Evolutionary conservation across 2,329 filamentous ascomycete genomes (phyloP), one percentile per base, ranked within the genome.

Genomic region (Penicillium sp.): DNA sequence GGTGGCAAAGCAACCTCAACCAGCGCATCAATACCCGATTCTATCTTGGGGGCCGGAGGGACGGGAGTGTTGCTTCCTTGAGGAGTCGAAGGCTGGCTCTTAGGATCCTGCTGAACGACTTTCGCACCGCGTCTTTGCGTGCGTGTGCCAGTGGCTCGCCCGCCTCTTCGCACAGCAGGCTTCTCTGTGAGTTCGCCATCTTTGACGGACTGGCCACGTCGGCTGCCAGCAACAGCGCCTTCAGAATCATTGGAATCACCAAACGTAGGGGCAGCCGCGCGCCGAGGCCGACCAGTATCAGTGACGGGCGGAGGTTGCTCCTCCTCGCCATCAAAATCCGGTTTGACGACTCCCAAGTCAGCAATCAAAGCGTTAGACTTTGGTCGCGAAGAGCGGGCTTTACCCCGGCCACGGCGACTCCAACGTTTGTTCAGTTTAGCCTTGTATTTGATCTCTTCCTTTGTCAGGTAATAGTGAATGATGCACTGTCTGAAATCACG

Each of bases 211-310:
- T 63, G 58, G 18, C 61, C 61, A 25, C 69, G 65, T 48, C 69
- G 66, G 29, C 65, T 63, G n/a, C 6, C 3, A 34, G 64, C 61
- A 9, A 52, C 36, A 33, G 28, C 42, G 34, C 54, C 52, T 49
- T 72, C 59, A 34, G 56, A 45, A 50, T 72, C 62, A 47, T 66
- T 60, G 29, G 68, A 56, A 45, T 67, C 61, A 43, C 74, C 73
- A 63, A 77, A 77, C 0, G 72, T 75, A 6, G 74, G 74, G 3
- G 74, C 74, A 13, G 74, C 74, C 36, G 74, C 74, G 52, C 74
- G 69, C 39, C 71, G 66, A 24, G 74, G 74, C 45, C 74, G 66
- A 29, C 74, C 74, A 39, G 73, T 76, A 48, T 77, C 74, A 9
- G 74, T 77, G 29, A 76, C 72, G 36, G 71, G 65, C 8, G 40